Base-by-base conservation (phyloP, 495 filamentous ascomycete species). In the Penicillium verhagenii region DNA sequence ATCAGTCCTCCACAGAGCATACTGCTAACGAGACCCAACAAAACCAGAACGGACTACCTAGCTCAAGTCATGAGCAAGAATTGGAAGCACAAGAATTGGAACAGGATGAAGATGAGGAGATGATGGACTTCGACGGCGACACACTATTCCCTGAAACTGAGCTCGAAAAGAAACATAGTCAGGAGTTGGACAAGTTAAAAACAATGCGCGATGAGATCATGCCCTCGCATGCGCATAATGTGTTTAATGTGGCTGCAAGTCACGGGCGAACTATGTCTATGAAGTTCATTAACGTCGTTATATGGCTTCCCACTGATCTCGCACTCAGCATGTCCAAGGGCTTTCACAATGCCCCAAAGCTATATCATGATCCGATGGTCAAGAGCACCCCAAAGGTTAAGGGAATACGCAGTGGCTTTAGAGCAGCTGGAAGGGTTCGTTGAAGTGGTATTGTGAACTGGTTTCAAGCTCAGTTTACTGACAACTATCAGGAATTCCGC, bases 261-360 rank as follows among this genome's bases (percentile, higher is more conserved):
- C 53, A 65, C 8, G 56, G 65, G 0, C 42, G 57, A 21, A 46
- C 39, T 21, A 59, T 66, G 63, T 65, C 59, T 4, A 79, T 82
- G 35, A 86, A 87, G 39, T 87, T 95, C 48, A 78, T 92, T 13
- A 82, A 79, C 21, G 81, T 86, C 2, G 81, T 88, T 6, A 73
- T 93, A 48, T 87, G 87, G 69, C 85, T 87, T 1, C 91, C 91
- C 0, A 86, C 91, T 72, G 90, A 95, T 56, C 82, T 94, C 52
- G 86, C 89, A 11, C 73, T 95, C 37, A 86, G 84, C 13, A 64
- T 96, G 3, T 84, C 91, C 0, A 88, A 86, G 67, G 91, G 91
- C 8, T 95, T 96, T 58, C 88, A 95, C 66, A 96, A 95, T 62
- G 84, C 83, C 1, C 90, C 91, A 0, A 87, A 82, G 50, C 68